phyloP scores from a whole-genome alignment of 2,329 filamentous ascomycete genomes.

The Colletotrichum tabaci region DNA sequence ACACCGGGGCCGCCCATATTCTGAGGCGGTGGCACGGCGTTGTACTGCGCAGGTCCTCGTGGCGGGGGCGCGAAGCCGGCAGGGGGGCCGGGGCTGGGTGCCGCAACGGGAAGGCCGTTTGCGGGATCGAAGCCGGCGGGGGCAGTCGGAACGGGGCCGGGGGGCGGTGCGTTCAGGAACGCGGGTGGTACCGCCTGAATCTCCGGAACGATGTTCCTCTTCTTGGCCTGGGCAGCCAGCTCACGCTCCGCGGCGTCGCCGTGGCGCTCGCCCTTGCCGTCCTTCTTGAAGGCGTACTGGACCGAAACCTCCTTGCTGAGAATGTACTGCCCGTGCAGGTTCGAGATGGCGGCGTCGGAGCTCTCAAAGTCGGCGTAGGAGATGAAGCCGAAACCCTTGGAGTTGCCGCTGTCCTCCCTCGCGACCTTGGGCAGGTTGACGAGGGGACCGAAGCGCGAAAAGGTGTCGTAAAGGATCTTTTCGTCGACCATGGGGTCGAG shows the following conservation, averaged over 20 bases:
- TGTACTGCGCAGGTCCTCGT: slow-evolving; percentile 55
- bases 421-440: slow-evolving; percentile 91
- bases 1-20: slow-evolving; percentile 31
- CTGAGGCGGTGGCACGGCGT: slow-evolving; percentile 39
- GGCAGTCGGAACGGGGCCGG: slow-evolving; percentile 43
- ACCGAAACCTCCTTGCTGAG: slow-evolving; percentile 98
- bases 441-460: slow-evolving; percentile 90
- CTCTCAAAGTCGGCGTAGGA: slow-evolving; percentile 94
- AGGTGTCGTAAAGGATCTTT: slow-evolving; percentile 94
- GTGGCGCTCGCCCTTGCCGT: slow-evolving; percentile 96
- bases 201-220: slow-evolving; percentile 91
- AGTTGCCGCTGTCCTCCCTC: slow-evolving; percentile 87
- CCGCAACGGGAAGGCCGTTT: slow-evolving; percentile 47
- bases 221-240: slow-evolving; percentile 92
- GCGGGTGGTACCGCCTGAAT: slow-evolving; percentile 82
- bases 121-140: slow-evolving; percentile 54
- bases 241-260: slow-evolving; percentile 94
- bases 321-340: slow-evolving; percentile 96
- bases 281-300: slow-evolving; percentile 99
- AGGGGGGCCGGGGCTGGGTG: slow-evolving; percentile 47
- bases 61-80: slow-evolving; percentile 55
- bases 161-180: slow-evolving; percentile 66
- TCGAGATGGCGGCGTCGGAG: slow-evolving; percentile 90
- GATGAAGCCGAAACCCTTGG: slow-evolving; percentile 97
- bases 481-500: slow-evolving; percentile 95